These are phyloP conservation scores for Wallacemonas rigidus DNA, from an alignment of 208 protist genomes.

Conservation along the genomic window DNA sequence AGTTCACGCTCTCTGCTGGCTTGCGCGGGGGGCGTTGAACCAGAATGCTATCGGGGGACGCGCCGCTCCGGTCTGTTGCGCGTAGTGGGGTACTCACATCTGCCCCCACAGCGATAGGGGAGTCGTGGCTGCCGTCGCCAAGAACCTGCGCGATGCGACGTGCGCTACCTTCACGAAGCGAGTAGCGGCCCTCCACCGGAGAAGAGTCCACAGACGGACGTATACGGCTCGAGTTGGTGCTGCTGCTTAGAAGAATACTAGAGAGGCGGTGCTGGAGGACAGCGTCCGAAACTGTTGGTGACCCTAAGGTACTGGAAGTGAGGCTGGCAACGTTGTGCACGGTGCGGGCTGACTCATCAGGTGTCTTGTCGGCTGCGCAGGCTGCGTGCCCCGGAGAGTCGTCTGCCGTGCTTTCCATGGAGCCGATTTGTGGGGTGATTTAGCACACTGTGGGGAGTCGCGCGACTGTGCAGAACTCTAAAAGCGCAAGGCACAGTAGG, in stretches of 20 bases:
- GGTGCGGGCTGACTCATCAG: neutral
- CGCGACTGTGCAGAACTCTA: no score
- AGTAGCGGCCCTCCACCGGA: neutral
- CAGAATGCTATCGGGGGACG: slow-evolving; percentile 8
- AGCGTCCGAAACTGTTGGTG: neutral
- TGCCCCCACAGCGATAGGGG: neutral
- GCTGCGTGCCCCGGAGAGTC: no score
- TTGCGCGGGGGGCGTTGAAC: slow-evolving; percentile 1
- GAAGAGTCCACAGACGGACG: neutral
- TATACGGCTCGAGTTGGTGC: neutral
- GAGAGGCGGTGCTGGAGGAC: neutral
- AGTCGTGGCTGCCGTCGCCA: neutral
- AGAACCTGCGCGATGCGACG: neutral
- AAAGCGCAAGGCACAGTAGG: no score
- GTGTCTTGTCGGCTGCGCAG: neutral
- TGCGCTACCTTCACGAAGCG: slow-evolving; percentile 1
- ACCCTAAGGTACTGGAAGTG: neutral
- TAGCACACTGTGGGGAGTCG: no score
- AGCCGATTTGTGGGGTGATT: no score
- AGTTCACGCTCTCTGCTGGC: neutral
- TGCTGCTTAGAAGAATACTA: neutral
- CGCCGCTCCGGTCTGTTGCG: neutral
- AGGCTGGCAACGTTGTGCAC: neutral
- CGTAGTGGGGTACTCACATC: neutral
- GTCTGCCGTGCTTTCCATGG: no score